Base-by-base conservation (phyloP, 495 filamentous ascomycete species). In the Hypoxylon perforatum region DNA sequence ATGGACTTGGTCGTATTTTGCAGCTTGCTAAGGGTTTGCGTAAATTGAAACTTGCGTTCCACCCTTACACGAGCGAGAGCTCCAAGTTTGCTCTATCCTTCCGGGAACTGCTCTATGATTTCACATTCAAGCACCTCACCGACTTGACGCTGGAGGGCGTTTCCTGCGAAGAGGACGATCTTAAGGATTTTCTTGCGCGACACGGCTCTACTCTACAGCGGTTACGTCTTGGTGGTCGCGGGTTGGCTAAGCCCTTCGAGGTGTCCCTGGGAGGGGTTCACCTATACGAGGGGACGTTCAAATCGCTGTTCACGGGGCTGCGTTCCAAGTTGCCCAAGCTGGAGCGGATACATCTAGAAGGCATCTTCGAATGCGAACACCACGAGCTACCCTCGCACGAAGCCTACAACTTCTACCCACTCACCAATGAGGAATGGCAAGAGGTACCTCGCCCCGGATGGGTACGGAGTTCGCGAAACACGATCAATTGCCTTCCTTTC, bases 81-180 rank as follows among this genome's bases (percentile, higher is more conserved):
- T 77, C 77, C 21, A 82, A 82, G 36, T 81, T 81, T 61, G 64
- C 57, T 5, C 65, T 83, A 15, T 77, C 73, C 14, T 80, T 82
- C 67, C 56, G 67, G 1, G 78, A 74, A 6, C 61, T 83, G 14
- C 67, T 81, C 19, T 74, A 65, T 30, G 71, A 72, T 54, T 80
- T 80, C 57, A 73, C 69, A 6, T 83, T 69, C 51, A 30, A 54
- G 21, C 65, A 70, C 17, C 76, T 83, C 19, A 80, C 78, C 14
- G 78, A 80, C 47, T 65, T 83, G 30, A 76, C 72, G 53, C 74
- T 83, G 5, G 80, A 82, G 57, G 78, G 79, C 30, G 52, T 82
- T 30, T 75, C 72, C 5, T 80, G 78, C 61, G 71, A 75, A 42
- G 81, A 82, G 60, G 77, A 79, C 3, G 80, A 82, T 51, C 74